Base-by-base conservation (phyloP, 345 rosid species). In the Tarenaya hassleriana region DNA sequence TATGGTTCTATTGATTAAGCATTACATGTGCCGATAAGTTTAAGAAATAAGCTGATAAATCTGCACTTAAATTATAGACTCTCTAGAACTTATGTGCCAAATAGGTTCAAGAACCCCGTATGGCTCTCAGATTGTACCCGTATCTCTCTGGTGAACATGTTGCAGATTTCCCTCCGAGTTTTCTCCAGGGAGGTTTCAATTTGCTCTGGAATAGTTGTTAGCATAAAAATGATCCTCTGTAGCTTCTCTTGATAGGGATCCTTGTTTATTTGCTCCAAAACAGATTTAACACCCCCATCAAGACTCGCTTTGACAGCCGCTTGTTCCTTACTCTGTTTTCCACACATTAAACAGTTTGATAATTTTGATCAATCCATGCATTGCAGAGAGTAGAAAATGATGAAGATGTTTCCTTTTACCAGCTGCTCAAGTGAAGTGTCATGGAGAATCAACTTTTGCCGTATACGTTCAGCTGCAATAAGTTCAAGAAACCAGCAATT, bases 401-500 rank as follows among this genome's bases (percentile, higher is more conserved):
- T 20, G 54, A 11, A 50, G 38, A n/a, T 49, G 39, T 59, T 24
- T 33, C 37, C 32, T 43, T 40, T 74, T 80, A 94, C 95, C 95
- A 80, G 54, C 64, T 49, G 71, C 69, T 81, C 77, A 50, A 94
- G 69, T 16, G 72, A 81, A 50, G 60, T 67, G 60, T 86, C 85
- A 37, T 81, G 79, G 57, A 40, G 76, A 58, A 47, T 64, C 72
- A 85, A 56, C 82, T 80, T 88, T 77, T 78, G 80, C 14, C 72
- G 77, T 43, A 83, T 67, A 56, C 86, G 74, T 60, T 81, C 91
- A 73, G 70, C 97, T 92, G 91, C 63, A 77, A 37, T 21, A 34
- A 58, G 66, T 41, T 54, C 19, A 34, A 41, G 44, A 60, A 49
- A 56, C 54, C 3, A 11, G 10, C 45, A 34, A 34, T 11, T 49